Base-by-base conservation (phyloP, 257 asterid genomes). In the Rubia yunnanensis region DNA sequence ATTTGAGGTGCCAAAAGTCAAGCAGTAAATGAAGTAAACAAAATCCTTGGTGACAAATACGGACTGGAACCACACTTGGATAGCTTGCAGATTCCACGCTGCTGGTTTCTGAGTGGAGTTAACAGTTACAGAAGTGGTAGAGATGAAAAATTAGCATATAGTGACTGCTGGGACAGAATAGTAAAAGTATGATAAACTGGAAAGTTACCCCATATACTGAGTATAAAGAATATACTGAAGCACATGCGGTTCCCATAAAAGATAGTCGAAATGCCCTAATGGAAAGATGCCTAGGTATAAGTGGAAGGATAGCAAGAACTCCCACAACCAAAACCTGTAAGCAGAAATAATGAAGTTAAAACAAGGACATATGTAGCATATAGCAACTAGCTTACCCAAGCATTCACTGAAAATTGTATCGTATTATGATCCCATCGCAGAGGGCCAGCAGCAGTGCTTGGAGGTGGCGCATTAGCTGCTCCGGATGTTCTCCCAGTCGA, bases 51-150 rank as follows among this genome's bases (percentile, higher is more conserved):
- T 81, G 72, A 72, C 86, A 44, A 86, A 56, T 55, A 94, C 88
- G 0, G 96, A 74, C 72, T 89, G 95, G 66, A 94, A 84, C 99
- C 97, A 94, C 38, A 78, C 78, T 81, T 88, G 96, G 82, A 94
- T 73, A 27, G 95, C 95, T 69, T 82, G 89, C 79, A 90, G 64
- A 81, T 86, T 88, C 99, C 99, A 94, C 59, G 92, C 96, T 80
- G 97, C 81, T 13, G 99, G 99, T 85, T 81, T 88, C 99, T 94
- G 88, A 73, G 79, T 39, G 64, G 20, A 71, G 72, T 24, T n/a
- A 24, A 65, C 5, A 36, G 74, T 78, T 66, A 64, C n/a, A 63
- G 65, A 66, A 77, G 72, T 48, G 59, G 68, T 67, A 22, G 34
- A 30, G 60, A 0, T 11, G 53, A 59, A 35, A 62, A 60, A 53